Evolutionary conservation across 345 rosid species (phyloP).

Genomic region (Melaleuca quinquenervia): DNA sequence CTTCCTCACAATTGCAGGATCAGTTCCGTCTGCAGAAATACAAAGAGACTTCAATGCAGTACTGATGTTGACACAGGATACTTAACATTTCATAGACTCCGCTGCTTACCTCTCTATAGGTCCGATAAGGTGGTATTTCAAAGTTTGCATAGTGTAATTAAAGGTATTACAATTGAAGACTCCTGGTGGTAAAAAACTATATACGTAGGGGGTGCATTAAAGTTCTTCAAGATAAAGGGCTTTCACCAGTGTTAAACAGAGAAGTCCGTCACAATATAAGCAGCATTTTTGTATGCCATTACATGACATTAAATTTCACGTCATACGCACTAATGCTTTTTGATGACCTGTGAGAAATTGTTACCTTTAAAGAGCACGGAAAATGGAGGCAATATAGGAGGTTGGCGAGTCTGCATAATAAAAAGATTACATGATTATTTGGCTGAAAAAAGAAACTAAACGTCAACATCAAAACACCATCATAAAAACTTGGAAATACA

Average conservation of each 20-base stretch:
- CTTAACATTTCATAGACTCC: background rate
- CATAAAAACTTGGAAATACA: background rate
- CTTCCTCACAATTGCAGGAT: slow-evolving; percentile 19
- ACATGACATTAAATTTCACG: background rate
- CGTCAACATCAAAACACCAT: background rate
- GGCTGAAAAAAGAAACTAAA: background rate
- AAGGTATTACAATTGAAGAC: background rate
- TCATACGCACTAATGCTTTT: background rate
- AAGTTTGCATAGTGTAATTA: background rate
- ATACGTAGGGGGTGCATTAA: background rate
- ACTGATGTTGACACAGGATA: background rate
- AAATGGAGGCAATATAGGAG: slow-evolving; percentile 56
- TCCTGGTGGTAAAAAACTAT: background rate
- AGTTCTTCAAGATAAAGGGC: background rate
- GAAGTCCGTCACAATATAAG: background rate
- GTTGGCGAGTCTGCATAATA: slow-evolving; percentile 35
- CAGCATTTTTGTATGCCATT: background rate
- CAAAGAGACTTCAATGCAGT: background rate
- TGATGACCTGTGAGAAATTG: background rate
- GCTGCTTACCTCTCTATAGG: background rate
- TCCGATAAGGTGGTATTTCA: background rate
- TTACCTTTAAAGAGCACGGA: slow-evolving; percentile 39
- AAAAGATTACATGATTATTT: background rate
- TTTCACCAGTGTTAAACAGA: background rate
- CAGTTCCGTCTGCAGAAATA: slow-evolving; percentile 27